Evolutionary conservation across 208 protist genomes (phyloP), one percentile per base, ranked within the genome.

Genomic region (Acanthamoeba pearcei): DNA sequence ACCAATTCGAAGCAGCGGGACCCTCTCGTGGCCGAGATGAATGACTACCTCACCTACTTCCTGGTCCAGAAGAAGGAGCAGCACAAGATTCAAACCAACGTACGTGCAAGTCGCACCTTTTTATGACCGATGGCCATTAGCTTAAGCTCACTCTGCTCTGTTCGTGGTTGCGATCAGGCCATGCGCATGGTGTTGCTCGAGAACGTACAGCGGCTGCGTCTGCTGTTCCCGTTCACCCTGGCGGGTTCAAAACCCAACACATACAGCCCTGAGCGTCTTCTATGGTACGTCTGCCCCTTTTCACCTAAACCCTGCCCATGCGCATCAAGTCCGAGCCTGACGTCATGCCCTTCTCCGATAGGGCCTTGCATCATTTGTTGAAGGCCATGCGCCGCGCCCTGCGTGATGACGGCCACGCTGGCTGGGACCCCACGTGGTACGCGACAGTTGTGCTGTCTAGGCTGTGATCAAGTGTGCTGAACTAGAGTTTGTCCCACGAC

Each of bases 361-460:
- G 83, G 83, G 83, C 42, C 19, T 19, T 91, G 83, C 83, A 91
- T 29, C 83, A 91, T 91, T 53, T 91, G 24, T 22, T 91, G 24
- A 91, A 91, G 42, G 51, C 83, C 29, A 91, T 70, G 60, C 51
- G 83, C 6, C 49, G 83, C 8, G 83, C 83, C 19, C 22, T 42
- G 19, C 51, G 83, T 55, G 83, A 91, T 32, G 60, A 91, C 42
- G 83, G 60, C 42, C 83, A 91, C 6, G 76, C 76, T 29, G 83
- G 83, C 29, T 91, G 83, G 83, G 83, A 91, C 24, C 83, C 83
- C 42, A 91, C 83, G 42, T 91, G 83, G 83, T 91, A 91, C 29
- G 1, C 62, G 24, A 24, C 62, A 35, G 4, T 13, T 32, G 4
- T 35, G 38, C 42, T 46, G 72, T 82, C 42, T 32, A 8, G 22